Base-by-base conservation (phyloP, 352 stramenopile genomes). In the Phytophthora niederhauseri region DNA sequence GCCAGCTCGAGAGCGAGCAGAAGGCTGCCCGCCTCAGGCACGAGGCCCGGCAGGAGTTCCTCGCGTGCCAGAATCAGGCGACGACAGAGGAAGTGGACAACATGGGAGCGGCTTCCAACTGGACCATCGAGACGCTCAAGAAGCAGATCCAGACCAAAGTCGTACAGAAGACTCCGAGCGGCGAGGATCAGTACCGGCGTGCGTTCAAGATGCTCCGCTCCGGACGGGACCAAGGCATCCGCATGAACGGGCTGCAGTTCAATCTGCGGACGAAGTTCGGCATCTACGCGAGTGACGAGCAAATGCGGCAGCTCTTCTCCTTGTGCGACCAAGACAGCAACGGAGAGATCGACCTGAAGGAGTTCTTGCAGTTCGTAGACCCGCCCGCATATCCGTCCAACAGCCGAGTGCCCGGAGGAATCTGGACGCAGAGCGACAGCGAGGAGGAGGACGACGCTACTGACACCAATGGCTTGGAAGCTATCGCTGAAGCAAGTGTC, bases 121-220 rank as follows among this genome's bases (percentile, higher is more conserved):
- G 84, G 80, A 91, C 82, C 6, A 68, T 93, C 17, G 77, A 92
- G 49, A 76, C 69, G 15, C 70, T 95, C 20, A 82, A 76, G 61
- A 87, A 85, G 65, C 81, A 91, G 52, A 95, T 95, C 72, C 85
- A 92, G 64, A 57, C 75, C 54, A 95, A 95, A 53, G 81, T 95
- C 19, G 74, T 92, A 20, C 84, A 95, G 70, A 88, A 88, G 68
- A 93, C 84, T 4, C 85, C 87, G 9, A 85, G 83, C 8, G 82
- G 87, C 22, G 85, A 93, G 36, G 85, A 95, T 49, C 87, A 93
- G 55, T 91, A 92, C 63, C 84, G 87, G 4, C 84, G 83, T 9
- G 85, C 87, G 12, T 93, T 93, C 70, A 91, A 93, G 68, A 87
- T 95, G 84, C 72, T 95, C 57, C 87, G 85, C 30, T 76, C 75